Conservation (phyloP, 352 stramenopile genomes). For the Pythium rishiriense region DNA sequence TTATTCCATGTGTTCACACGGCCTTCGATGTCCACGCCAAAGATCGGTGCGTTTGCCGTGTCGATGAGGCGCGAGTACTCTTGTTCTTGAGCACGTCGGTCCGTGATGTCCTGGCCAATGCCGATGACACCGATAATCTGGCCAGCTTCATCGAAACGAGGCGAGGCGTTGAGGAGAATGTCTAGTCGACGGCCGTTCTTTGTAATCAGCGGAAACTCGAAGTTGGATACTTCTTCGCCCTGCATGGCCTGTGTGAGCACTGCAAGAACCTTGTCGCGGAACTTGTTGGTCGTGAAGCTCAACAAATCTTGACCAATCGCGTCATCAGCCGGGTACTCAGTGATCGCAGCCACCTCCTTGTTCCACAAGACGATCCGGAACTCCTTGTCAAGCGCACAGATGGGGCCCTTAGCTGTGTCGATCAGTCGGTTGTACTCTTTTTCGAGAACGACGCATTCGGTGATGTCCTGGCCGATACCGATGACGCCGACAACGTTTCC, state of each 20-base stretch:
- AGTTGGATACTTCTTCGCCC: constrained; percentile 76
- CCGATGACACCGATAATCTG: constrained; percentile 77
- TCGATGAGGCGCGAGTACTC: constrained; percentile 89
- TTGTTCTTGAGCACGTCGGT: constrained; percentile 82
- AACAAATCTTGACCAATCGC: constrained; percentile 81
- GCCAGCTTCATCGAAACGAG: constrained; percentile 65
- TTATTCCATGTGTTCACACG: constrained; percentile 91
- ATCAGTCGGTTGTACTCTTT: constrained; percentile 83
- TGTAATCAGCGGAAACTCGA: constrained; percentile 83
- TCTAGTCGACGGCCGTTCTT: constrained; percentile 67
- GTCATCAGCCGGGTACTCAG: constrained; percentile 86
- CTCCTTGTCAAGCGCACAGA: constrained; percentile 81
- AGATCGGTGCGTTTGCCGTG: constrained; percentile 90
- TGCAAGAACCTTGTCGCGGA: constrained; percentile 58
- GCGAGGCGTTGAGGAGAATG: constrained; percentile 82
- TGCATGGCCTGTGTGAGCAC: constrained; percentile 67
- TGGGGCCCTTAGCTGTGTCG: constrained; percentile 81
- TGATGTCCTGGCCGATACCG: constrained; percentile 86
- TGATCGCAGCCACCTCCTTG: constrained; percentile 87
- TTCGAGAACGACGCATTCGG: constrained; percentile 74
- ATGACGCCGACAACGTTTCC: constrained; percentile 71
- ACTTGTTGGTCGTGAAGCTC: constrained; percentile 68
- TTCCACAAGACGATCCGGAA: constrained; percentile 92
- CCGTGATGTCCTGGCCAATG: constrained; percentile 83
- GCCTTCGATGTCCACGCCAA: constrained; percentile 84